A percentile compares a stretch with the other conserved stretches of the same genome.
phyloP scores from a whole-genome alignment of 2,329 filamentous ascomycete genomes.

The Chaetoscypha palmicola region DNA sequence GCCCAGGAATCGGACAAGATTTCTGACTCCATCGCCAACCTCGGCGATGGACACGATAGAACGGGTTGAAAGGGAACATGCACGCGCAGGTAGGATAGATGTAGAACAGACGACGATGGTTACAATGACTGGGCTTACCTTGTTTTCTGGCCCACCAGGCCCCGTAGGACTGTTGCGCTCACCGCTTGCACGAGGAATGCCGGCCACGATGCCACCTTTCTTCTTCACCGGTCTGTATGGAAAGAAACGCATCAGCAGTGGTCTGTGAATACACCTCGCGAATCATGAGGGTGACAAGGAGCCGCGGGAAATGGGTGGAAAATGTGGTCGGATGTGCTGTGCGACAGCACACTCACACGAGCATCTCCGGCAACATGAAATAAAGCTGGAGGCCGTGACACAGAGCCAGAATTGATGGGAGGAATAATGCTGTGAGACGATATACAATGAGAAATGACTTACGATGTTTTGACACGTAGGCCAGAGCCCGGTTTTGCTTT shows the following conservation, averaged over 20 bases:
- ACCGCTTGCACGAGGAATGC: slow-evolving; percentile 57
- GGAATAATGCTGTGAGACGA: slow-evolving; percentile 10
- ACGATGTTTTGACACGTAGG: slow-evolving; percentile 61
- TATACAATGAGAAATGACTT: slow-evolving; percentile 38
- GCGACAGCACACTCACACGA: slow-evolving; percentile 17
- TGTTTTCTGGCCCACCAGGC: slow-evolving; percentile 39
- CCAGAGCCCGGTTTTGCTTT: slow-evolving; percentile 51
- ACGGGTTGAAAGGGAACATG: neutral
- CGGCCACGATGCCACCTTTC: slow-evolving; percentile 57
- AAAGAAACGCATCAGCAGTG: slow-evolving; percentile 19
- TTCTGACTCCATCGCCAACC: slow-evolving; percentile 4
- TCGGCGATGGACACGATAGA: neutral
- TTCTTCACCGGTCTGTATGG: slow-evolving; percentile 65
- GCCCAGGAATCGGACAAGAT: slow-evolving; percentile 17
- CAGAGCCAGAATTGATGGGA: slow-evolving; percentile 11
- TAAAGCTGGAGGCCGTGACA: slow-evolving; percentile 10
- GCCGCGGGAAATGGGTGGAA: neutral
- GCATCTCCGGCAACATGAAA: slow-evolving; percentile 15
- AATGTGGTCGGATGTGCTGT: slow-evolving; percentile 20
- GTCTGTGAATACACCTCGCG: neutral
- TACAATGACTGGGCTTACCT: slow-evolving; percentile 39
- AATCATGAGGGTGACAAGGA: slow-evolving; percentile 5
- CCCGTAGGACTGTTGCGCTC: slow-evolving; percentile 56
- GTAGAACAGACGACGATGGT: neutral
- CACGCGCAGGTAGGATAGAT: neutral